phyloP scores from a whole-genome alignment of 345 rosid genomes.

The Murraya koenigii region DNA sequence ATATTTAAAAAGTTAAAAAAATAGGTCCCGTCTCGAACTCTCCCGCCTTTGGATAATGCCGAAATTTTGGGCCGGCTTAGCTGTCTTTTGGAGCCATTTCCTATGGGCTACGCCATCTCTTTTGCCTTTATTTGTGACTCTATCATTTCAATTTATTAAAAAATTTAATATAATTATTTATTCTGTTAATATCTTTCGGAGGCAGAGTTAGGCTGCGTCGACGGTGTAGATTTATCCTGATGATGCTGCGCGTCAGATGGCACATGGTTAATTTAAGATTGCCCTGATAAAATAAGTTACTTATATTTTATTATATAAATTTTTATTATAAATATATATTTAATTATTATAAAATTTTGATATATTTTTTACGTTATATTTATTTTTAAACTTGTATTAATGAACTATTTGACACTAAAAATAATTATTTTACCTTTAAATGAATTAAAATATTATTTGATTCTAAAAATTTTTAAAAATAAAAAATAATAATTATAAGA shows the following conservation, averaged over 20 bases:
- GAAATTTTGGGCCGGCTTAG: conserved; percentile 23
- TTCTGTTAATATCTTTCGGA: neutral
- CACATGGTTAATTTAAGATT: too few species aligned
- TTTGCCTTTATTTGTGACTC: neutral
- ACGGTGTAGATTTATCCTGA: neutral
- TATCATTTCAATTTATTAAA: neutral
- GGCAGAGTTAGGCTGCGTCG: neutral
- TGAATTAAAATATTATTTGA: too few species aligned
- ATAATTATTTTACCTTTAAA: too few species aligned
- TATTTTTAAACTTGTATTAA: too few species aligned
- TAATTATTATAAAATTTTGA: too few species aligned
- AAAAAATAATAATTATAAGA: too few species aligned
- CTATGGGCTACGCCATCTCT: conserved; percentile 19
- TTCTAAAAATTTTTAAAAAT: too few species aligned
- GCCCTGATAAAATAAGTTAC: too few species aligned
- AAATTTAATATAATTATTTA: neutral
- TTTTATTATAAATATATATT: too few species aligned
- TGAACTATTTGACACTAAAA: too few species aligned
- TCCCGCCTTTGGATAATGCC: neutral
- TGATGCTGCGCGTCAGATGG: neutral
- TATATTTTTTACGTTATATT: too few species aligned
- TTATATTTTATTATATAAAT: too few species aligned
- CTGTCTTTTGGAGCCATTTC: conserved; percentile 24
- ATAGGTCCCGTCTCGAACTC: neutral
- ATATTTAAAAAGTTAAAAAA: neutral